Base-by-base conservation (phyloP, 306 rosid genomes). In the Luffa aegyptiaca region DNA sequence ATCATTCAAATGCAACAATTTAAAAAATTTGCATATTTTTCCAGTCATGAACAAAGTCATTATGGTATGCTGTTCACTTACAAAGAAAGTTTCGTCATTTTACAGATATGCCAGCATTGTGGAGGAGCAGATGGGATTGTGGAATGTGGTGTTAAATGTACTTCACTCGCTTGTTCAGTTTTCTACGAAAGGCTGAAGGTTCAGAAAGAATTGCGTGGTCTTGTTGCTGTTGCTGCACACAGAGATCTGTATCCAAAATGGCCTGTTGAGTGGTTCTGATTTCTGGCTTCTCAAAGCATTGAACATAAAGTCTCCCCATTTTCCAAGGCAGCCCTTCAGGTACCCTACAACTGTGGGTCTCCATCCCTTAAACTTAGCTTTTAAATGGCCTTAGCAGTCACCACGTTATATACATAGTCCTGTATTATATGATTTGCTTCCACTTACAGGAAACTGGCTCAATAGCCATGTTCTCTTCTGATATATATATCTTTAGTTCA, bases 41-140 rank as follows among this genome's bases (percentile, higher is more conserved):
- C 8, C 4, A 61, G 2, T 59, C 26, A 61, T 31, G 3, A 61
- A 61, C 39, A 58, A 58, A 21, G 58, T 53, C 20, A 14, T 53
- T 53, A 53, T 14, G 42, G 69, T 63, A 35, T 33, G 17, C 31
- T 26, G 44, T 33, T 62, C 37, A 16, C 6, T 36, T 35, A 5
- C 72, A 64, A 33, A 0, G 9, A 63, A 13, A 5, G 48, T 16
- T 44, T n/a, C 11, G 10, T 63, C 72, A 18, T 62, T 64, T 83
- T 83, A 16, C 86, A 93, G 98, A 85, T 94, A 80, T 94, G 98
- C 84, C 91, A 86, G 41, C 96, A 94, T 79, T 94, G 98, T 80
- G 98, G 93, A 81, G 98, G 94, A 0, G 97, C 93, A 8, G 95
- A 90, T 35, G 84, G 86, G 86, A 84, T 90, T 68, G 76, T 89